Evolutionary conservation across 352 stramenopile genomes (phyloP), one percentile per base, ranked within the genome.

Genomic region (Blastocystis sp.): DNA sequence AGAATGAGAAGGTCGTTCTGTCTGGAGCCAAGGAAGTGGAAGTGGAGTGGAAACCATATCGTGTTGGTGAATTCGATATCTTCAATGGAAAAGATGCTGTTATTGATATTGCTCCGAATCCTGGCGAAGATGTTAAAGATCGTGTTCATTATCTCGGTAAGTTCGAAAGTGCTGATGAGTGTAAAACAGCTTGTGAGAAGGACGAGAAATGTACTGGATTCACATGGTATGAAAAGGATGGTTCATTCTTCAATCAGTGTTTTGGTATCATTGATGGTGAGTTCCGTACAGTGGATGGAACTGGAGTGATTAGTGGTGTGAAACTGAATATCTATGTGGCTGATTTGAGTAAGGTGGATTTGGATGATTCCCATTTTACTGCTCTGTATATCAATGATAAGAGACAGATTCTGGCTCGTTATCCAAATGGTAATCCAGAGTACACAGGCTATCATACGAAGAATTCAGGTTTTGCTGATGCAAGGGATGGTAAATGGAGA

Each of bases 321-420:
- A 86, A 86, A 49, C 57, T 86, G 57, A 86, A 86, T 49, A 86
- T 86, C 42, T 86, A 86, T 29, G 75, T 86, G 32, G 61, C 75
- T 3, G 75, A 86, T 29, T 49, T 86, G 16, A 57, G 27, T 21
- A n/a, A 71, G 12, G 35, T 75, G 7, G 61, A 86, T 24, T 59
- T 86, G 12, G 51, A 86, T 35, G 61, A 71, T 11, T 14, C 9
- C 9, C 52, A 80, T 11, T 86, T 86, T 35, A 75, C 57, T 12
- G 7, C 57, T 0, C 61, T 86, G 39, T 86, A 57, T 29, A 86
- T 86, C 61, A 86, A 86, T 35, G 75, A 32, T 49, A 75, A 86
- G 46, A 52, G 75, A n/a, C 75, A 86, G 61, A 75, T 86, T 29
- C 57, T 71, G 19, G 75, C 75, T 19, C 75, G 75, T 29, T 86